Evolutionary conservation across 257 asterid genomes (phyloP), one percentile per base, ranked within the genome.

Genomic region (Solanum pinnatisectum): DNA sequence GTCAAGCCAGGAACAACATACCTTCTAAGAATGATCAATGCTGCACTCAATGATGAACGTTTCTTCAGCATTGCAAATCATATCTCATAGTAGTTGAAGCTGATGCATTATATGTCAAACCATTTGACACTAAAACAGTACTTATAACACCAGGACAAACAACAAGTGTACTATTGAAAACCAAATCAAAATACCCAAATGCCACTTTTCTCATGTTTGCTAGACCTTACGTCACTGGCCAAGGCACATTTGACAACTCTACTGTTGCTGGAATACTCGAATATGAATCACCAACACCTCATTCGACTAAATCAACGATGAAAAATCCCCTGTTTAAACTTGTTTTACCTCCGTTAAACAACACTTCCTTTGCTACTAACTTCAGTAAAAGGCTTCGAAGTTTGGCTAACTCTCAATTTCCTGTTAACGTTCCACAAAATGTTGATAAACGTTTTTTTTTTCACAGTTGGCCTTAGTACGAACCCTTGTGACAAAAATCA

Each of bases 91-190:
- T 92, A 15, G 95, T 93, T 1, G 95, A 87, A 18, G 92, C 90
- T 2, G 95, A 93, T 88, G 95, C 95, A 23, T 4, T 77, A 25
- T 93, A 93, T 49, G 88, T 90, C 23, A 93, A 93, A 89, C 94
- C 93, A 9, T 93, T 93, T 11, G 88, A 89, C 18, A 93, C 91
- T 46, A 72, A 83, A 39, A 91, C 91, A n/a, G 86, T 93, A 63
- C 89, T 92, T 88, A 5, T 93, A 42, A 88, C 92, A 16, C 94
- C 95, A 5, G 94, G 95, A 44, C 95, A 93, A 16, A 93, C 94
- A 60, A 90, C 92, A 2, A 91, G 92, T 63, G 93, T 91, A 37
- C 93, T 93, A 40, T 87, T 92, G 15, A 88, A 5, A 86, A 92
- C 90, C 90, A 92, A 68, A 88, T 86, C 40, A 12, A 84, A 18